Evolutionary conservation across 257 asterid genomes (phyloP).

Genomic region (Nicotiana tabacum): DNA sequence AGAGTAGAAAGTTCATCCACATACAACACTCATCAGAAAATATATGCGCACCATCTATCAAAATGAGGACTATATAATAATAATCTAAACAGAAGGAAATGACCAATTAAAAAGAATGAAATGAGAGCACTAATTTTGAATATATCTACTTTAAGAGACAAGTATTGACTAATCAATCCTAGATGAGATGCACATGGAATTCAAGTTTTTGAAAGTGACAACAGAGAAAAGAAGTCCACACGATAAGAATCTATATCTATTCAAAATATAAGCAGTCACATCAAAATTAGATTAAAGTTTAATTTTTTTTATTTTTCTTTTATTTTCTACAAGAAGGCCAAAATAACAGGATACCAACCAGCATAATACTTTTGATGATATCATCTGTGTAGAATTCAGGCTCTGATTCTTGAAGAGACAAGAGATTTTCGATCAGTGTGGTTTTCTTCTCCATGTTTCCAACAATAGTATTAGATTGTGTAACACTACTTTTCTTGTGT

Average conservation of each 20-base stretch:
- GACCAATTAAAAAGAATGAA: background rate
- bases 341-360: slow-evolving; percentile 25
- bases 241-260: background rate
- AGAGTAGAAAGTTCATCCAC: background rate
- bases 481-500: background rate
- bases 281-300: background rate
- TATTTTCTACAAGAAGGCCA: background rate
- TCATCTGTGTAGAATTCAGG: slow-evolving; percentile 53
- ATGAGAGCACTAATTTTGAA: background rate
- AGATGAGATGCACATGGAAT: background rate
- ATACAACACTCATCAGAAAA: background rate
- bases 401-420: slow-evolving; percentile 36
- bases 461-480: background rate
- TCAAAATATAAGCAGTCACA: background rate
- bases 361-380: slow-evolving; percentile 33
- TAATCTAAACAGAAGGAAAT: background rate
- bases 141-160: background rate
- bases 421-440: slow-evolving; percentile 26
- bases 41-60: background rate
- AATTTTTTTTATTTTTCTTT: background rate
- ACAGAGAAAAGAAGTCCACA: background rate
- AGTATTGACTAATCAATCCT: background rate
- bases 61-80: background rate
- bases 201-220: background rate
- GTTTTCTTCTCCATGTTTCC: background rate